A percentile compares a stretch with the other conserved stretches of the same genome.
phyloP scores from a whole-genome alignment of 2,329 filamentous ascomycete species.

The Didymella exigua region DNA sequence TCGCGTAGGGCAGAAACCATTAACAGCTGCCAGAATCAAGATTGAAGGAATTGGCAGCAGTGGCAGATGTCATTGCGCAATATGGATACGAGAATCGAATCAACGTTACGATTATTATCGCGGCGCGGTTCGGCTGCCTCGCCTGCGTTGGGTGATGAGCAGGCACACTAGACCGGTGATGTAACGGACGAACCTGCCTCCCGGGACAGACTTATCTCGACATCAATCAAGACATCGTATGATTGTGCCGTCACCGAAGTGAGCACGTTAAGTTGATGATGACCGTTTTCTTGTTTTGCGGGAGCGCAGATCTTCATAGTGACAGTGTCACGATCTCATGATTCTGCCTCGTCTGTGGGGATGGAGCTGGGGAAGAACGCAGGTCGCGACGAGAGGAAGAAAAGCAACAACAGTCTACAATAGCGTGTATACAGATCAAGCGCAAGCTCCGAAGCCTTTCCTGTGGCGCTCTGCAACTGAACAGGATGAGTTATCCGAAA shows the following conservation, averaged over 20 bases:
- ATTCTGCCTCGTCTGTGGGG: slow-evolving; percentile 1
- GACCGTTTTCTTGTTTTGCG: slow-evolving; percentile 11
- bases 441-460: slow-evolving; percentile 11
- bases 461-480: slow-evolving; percentile 12
- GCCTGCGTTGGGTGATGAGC: slow-evolving; percentile 2
- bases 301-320: slow-evolving; percentile 7
- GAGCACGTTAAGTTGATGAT: slow-evolving; percentile 4
- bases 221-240: slow-evolving; percentile 18
- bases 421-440: slow-evolving; percentile 18
- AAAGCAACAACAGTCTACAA: slow-evolving; percentile 7
- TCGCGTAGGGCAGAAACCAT: slow-evolving; percentile 25
- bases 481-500: background rate
- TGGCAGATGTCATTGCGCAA: slow-evolving; percentile 8
- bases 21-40: slow-evolving; percentile 11
- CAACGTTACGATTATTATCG: slow-evolving; percentile 6
- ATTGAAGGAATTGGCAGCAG: background rate
- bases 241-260: slow-evolving; percentile 22
- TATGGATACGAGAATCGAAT: slow-evolving; percentile 4
- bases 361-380: slow-evolving; percentile 2
- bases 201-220: slow-evolving; percentile 25
- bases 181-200: slow-evolving; percentile 23
- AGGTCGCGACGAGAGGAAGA: slow-evolving; percentile 9
- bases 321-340: slow-evolving; percentile 15
- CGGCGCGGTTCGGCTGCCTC: slow-evolving; percentile 10
- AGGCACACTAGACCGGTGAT: slow-evolving; percentile 9